phyloP scores from a whole-genome alignment of 306 rosid genomes.

The Lithocarpus polystachyus region DNA sequence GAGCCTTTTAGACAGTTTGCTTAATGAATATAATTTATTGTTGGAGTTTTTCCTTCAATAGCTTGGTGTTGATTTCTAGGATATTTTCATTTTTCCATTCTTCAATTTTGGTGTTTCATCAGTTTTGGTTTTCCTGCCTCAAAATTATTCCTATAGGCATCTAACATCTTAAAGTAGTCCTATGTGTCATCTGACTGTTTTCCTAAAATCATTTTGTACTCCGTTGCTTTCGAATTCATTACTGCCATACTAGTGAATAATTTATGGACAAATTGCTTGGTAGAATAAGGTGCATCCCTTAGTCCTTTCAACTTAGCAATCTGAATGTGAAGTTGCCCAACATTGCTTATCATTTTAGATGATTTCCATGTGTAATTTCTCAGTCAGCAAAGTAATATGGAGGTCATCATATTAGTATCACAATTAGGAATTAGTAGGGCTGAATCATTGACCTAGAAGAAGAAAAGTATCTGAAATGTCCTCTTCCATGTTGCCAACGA shows the following conservation, averaged over 20 bases:
- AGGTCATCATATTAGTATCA: neutral
- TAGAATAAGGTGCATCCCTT: neutral
- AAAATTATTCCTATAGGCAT: neutral
- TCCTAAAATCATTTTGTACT: neutral
- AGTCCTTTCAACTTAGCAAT: neutral
- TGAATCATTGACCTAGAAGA: neutral
- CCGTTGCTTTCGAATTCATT: neutral
- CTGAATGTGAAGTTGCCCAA: neutral
- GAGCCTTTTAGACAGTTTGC: too few species aligned
- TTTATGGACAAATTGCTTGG: neutral
- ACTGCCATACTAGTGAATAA: neutral
- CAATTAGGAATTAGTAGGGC: neutral
- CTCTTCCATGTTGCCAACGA: neutral
- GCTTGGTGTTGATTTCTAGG: too few species aligned
- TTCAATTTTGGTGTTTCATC: too few species aligned
- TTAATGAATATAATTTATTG: too few species aligned
- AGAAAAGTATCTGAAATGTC: neutral
- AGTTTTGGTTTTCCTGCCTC: too few species aligned
- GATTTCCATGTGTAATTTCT: neutral
- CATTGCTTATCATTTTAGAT: neutral
- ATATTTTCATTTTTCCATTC: too few species aligned
- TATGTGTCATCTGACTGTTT: neutral
- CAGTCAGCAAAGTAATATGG: neutral
- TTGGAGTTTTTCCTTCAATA: too few species aligned
- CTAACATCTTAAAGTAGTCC: neutral